Evolutionary conservation across 306 rosid species (phyloP), one percentile per base, ranked within the genome.

Genomic region (Gleditsia sinensis): DNA sequence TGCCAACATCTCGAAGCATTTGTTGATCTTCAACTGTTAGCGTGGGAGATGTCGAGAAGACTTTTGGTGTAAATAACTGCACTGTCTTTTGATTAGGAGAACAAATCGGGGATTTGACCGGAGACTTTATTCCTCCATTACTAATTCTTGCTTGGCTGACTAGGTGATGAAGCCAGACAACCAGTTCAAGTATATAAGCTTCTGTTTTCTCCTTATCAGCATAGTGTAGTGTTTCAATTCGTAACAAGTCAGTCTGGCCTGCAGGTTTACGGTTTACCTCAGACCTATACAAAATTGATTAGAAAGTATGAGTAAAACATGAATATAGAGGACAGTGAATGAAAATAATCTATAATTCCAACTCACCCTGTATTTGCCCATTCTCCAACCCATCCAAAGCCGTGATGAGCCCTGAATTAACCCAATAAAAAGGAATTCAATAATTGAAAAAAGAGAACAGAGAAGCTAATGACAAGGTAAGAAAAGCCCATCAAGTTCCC

Each of bases 301-400:
- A 64, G 61, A 34, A 32, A 66, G 36, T 19, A 23, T 63, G 6
- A 32, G 73, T 39, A 51, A 49, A 85, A 48, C 24, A 46, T 39
- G n/a, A 19, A n/a, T n/a, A n/a, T 9, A 20, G 56, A 25, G 13
- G 36, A 21, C 50, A 23, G 75, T 20, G 42, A 69, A 54, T 21
- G 33, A 71, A 75, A 45, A n/a, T 49, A 75, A 57, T 51, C 8
- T 34, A 28, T 13, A 51, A 28, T 50, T 81, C 21, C 42, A 43
- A 81, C 96, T 83, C 78, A 94, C 98, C 97, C 98, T 43, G 96
- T 85, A 75, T 91, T 94, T 33, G 96, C 98, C 98, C 96, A 94
- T 82, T 91, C 98, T 83, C 97, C 98, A 48, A 94, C 98, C 97
- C 97, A 94, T 53, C 98, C 98, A 59, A 88, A 91, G 78, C 97